These are phyloP conservation scores for Amorphotheca resinae DNA, from an alignment of 495 filamentous ascomycete species.

Conservation along the genomic window DNA sequence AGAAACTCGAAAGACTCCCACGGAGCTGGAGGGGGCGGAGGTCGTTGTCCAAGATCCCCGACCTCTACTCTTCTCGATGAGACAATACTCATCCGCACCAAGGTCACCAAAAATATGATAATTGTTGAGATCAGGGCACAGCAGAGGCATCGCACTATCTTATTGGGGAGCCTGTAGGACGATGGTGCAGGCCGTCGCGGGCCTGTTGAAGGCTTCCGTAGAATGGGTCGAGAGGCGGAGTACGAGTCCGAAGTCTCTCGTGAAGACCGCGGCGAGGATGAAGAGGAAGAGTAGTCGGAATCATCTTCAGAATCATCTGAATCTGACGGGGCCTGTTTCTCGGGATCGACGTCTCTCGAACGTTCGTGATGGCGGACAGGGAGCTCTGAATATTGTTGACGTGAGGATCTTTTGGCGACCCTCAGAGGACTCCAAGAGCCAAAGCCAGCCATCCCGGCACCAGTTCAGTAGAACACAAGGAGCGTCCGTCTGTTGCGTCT, in stretches of 20 bases:
- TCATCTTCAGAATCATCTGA: constrained; percentile 30
- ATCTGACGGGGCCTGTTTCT: constrained; percentile 22
- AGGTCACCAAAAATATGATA: constrained; percentile 55
- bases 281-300: constrained; percentile 27
- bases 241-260: constrained; percentile 40
- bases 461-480: neutral
- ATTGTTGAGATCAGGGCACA: constrained; percentile 53
- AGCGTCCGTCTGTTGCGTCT: neutral
- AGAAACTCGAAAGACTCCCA: constrained; percentile 81
- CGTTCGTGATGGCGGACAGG: neutral
- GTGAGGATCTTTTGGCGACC: constrained; percentile 15
- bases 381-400: constrained; percentile 8
- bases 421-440: constrained; percentile 11
- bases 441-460: constrained; percentile 11
- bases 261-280: constrained; percentile 27
- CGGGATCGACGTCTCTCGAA: constrained; percentile 18
- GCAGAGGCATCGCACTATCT: constrained; percentile 59
- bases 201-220: constrained; percentile 24
- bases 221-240: constrained; percentile 37
- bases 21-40: constrained; percentile 44
- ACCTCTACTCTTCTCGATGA: constrained; percentile 47
- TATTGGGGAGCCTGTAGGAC: constrained; percentile 46
- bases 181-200: constrained; percentile 21
- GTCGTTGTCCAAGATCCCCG: constrained; percentile 35
- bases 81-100: constrained; percentile 56